Base-by-base conservation (phyloP, 805 yeast species). In the Wickerhamiella spandovensis region DNA sequence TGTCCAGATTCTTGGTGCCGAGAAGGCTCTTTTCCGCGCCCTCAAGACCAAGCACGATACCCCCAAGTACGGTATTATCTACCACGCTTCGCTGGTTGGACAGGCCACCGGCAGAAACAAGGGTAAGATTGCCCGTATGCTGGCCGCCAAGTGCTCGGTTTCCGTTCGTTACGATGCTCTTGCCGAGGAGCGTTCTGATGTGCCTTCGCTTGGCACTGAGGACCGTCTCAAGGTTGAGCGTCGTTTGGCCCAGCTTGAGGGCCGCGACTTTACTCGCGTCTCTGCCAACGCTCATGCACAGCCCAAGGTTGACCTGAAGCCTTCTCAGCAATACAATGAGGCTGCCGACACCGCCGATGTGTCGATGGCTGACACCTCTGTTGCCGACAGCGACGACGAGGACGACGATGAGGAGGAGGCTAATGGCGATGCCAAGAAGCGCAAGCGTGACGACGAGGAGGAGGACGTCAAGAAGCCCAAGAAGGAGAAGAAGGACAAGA, bases 281-380 rank as follows among this genome's bases (percentile, higher is more conserved):
- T 81, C 82, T 72, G 80, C 86, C 58, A 80, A 78, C 54, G 84
- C 82, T 67, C 57, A 59, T 44, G 85, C 84, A 61, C 83, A 81
- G 65, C 81, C 83, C 67, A 90, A 89, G 78, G 81, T 88, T 58
- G 95, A 84, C 55, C 76, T 90, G 59, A 71, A 86, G 49, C 90
- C 86, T 66, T 81, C 90, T 48, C 76, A 82, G 67, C 84, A 90
- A 51, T 92, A 92, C 72, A 92, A 90, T 64, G 94, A 86, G 41
- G 97, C 89, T 66, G 97, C 97, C 45, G 98, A 94, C 67, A 97
- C 89, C 66, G 97, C 97, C 44, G 98, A 94, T 67, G 76, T 79
- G 44, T 82, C 80, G 5, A 72, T 84, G 44, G 61, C 55, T 20
- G 61, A 58, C 7, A 73, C 61, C 3, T 59, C 55, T 18, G 60